These are phyloP conservation scores for Leccinum olivaceoglutinosum DNA, from an alignment of 1,284 basidiomycete species.

Conservation along the genomic window DNA sequence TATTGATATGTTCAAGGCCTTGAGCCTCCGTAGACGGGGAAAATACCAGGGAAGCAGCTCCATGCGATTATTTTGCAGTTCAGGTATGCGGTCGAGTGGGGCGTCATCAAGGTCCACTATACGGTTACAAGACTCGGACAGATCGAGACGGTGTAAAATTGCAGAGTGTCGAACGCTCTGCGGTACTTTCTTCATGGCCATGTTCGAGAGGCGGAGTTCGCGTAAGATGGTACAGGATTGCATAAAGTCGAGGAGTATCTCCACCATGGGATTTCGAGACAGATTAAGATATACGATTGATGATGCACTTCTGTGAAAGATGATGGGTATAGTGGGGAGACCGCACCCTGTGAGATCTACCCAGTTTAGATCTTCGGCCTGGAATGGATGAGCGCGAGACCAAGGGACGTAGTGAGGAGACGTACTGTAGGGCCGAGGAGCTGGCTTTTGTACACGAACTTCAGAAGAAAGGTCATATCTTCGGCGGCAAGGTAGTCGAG, in stretches of 20 bases:
- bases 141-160: constrained; percentile 80
- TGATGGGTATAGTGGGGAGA: too few relatives aligned
- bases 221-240: constrained; percentile 83
- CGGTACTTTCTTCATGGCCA: constrained; percentile 94
- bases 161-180: constrained; percentile 74
- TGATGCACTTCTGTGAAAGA: constrained; percentile 86
- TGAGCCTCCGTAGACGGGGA: constrained; percentile 74
- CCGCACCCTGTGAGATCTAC: constrained; percentile 49
- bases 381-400: constrained; percentile 10
- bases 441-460: constrained; percentile 72
- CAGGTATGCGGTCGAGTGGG: constrained; percentile 73
- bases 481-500: constrained; percentile 78
- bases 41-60: constrained; percentile 77
- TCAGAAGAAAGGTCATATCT: constrained; percentile 56
- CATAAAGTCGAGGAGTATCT: constrained; percentile 95
- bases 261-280: constrained; percentile 93
- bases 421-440: constrained; percentile 62
- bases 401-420: constrained; percentile 6
- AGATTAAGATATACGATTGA: constrained; percentile 86
- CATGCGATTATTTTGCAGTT: constrained; percentile 91
- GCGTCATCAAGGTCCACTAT: constrained; percentile 89
- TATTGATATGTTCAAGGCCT: constrained; percentile 92
- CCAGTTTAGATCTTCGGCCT: constrained; percentile 68
- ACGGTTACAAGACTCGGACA: constrained; percentile 77
- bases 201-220: constrained; percentile 78